Evolutionary conservation across 495 filamentous ascomycete genomes (phyloP), one percentile per base, ranked within the genome.

Genomic region (Durotheca rogersii): DNA sequence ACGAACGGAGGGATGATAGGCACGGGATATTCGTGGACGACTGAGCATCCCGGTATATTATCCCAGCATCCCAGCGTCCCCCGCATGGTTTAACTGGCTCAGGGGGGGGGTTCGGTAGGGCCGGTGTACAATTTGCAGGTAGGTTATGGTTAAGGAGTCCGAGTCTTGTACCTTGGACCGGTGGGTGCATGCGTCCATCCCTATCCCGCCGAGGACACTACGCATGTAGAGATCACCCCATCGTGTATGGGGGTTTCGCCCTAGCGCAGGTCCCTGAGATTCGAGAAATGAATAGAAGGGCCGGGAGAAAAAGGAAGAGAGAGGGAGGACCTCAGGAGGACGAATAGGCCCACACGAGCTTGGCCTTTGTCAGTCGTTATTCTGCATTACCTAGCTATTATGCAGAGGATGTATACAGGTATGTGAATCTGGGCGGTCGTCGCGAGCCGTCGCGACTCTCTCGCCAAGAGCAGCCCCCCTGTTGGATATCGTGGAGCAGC

Each of bases 151-250:
- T n/a, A n/a, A n/a, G n/a, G n/a, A n/a, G n/a, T n/a, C n/a, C n/a
- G n/a, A n/a, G n/a, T n/a, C n/a, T n/a, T n/a, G n/a, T 41, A 5
- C 6, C 42, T 42, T 18, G 32, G 32, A 15, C 32, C 7, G 9
- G 16, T 25, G 20, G 30, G 17, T 25, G 29, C 21, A 14, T 29
- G n/a, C n/a, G n/a, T n/a, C n/a, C n/a, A n/a, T n/a, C n/a, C n/a
- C n/a, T n/a, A n/a, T n/a, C n/a, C n/a, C n/a, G n/a, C n/a, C n/a
- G n/a, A n/a, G n/a, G n/a, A n/a, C n/a, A n/a, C n/a, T n/a, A n/a
- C n/a, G n/a, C n/a, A n/a, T n/a, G n/a, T 30, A 46, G 42, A 56
- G 51, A 56, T 60, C 56, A 60, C 56, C 51, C 56, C 56, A 60
- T 60, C 56, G n/a, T n/a, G n/a, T 51, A 47, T 60, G 52, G 46